Evolutionary conservation across 306 rosid genomes (phyloP).

Genomic region (Adenanthera pavonina): DNA sequence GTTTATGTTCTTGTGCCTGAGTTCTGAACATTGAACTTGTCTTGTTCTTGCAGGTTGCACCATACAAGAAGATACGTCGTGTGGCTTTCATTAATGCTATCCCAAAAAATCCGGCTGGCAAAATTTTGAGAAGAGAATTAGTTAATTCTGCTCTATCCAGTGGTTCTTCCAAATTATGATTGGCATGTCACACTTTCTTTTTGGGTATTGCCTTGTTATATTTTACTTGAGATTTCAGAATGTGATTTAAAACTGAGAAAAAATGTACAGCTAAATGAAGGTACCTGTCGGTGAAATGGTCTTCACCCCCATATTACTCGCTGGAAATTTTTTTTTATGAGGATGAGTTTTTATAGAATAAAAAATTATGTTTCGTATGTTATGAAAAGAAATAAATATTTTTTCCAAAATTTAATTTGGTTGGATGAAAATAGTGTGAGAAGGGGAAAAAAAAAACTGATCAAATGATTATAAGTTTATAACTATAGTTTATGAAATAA

Average conservation of each 20-base stretch:
- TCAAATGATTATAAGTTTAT: too few species aligned
- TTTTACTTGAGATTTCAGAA: not conserved
- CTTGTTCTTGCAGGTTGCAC: constrained; percentile 70
- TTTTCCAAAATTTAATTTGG: too few species aligned
- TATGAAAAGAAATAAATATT: too few species aligned
- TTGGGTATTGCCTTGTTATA: not conserved
- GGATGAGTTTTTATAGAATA: not conserved
- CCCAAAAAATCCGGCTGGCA: constrained; percentile 83
- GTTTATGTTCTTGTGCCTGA: constrained; percentile 3
- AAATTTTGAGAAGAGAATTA: constrained; percentile 86
- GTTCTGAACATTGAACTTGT: not conserved
- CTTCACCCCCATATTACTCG: not conserved
- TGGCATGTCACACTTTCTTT: not conserved
- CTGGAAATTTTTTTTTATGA: not conserved
- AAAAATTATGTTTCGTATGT: too few species aligned
- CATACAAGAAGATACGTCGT: constrained; percentile 87
- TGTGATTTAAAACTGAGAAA: too few species aligned
- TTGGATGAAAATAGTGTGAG: too few species aligned
- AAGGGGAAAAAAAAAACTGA: too few species aligned
- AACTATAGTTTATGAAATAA: too few species aligned
- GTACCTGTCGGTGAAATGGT: not conserved
- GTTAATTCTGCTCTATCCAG: constrained; percentile 58
- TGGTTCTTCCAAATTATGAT: constrained; percentile 66
- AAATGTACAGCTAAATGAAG: not conserved
- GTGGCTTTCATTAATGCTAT: constrained; percentile 70